phyloP scores from a whole-genome alignment of 1,139 yeast genomes.

The Saccharomycopsis hybrid region DNA sequence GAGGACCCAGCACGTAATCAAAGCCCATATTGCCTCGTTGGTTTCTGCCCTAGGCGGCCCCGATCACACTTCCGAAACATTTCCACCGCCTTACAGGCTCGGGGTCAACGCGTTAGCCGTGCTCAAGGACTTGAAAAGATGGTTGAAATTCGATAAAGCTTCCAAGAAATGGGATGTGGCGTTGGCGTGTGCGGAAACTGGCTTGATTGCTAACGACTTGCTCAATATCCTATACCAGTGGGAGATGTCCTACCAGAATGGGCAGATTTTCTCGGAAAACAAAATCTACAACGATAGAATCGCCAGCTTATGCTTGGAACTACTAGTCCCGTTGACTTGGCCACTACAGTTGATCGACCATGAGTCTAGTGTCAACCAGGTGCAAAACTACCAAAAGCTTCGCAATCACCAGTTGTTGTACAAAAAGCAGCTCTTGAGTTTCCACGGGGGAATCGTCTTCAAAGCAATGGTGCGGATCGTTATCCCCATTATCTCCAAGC shows the following conservation, averaged over 20 bases:
- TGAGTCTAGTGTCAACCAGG: slow-evolving; percentile 44
- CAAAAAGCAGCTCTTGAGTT: slow-evolving; percentile 59
- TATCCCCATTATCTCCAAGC: slow-evolving; percentile 52
- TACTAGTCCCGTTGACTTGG: slow-evolving; percentile 82
- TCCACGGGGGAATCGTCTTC: slow-evolving; percentile 54
- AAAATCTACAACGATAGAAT: slow-evolving; percentile 46
- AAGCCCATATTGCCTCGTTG: slow-evolving; percentile 63
- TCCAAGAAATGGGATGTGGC: slow-evolving; percentile 73
- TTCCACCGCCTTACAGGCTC: slow-evolving; percentile 56
- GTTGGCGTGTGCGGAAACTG: slow-evolving; percentile 77
- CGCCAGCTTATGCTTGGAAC: slow-evolving; percentile 66
- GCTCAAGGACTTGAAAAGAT: slow-evolving; percentile 76
- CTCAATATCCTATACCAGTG: slow-evolving; percentile 70
- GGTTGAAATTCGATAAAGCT: slow-evolving; percentile 83
- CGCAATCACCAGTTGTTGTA: slow-evolving; percentile 62
- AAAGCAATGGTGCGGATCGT: slow-evolving; percentile 68
- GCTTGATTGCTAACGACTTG: slow-evolving; percentile 66
- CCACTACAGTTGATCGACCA: slow-evolving; percentile 59
- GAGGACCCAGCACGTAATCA: slow-evolving; percentile 36
- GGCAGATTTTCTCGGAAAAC: slow-evolving; percentile 14
- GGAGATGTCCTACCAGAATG: slow-evolving; percentile 40
- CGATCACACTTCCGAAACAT: slow-evolving; percentile 44
- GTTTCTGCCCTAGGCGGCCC: slow-evolving; percentile 81
- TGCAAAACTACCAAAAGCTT: slow-evolving; percentile 50
- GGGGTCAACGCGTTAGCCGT: slow-evolving; percentile 93